A percentile compares a stretch with the other conserved stretches of the same genome.
Conservation (phyloP, 495 filamentous ascomycete genomes). For the Aspergillus olivimuriae region DNA sequence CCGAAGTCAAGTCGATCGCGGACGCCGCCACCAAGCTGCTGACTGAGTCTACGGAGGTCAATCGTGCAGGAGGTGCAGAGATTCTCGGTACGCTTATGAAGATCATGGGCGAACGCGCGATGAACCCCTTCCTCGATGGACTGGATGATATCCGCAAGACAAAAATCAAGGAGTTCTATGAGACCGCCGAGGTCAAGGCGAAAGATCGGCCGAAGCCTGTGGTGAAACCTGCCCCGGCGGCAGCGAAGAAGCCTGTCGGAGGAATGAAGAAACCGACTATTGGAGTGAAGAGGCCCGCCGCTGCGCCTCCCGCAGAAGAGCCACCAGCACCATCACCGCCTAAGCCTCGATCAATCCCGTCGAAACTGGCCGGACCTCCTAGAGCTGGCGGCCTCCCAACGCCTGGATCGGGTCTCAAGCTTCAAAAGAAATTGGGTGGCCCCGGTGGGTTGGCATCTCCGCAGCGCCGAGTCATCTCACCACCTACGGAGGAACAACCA, state of each 20-base stretch:
- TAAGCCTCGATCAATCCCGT: slow-evolving; percentile 54
- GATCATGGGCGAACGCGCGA: slow-evolving; percentile 94
- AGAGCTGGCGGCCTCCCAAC: slow-evolving; percentile 57
- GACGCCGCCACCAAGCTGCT: slow-evolving; percentile 83
- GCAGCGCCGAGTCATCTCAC: slow-evolving; percentile 48
- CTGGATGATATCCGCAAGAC: slow-evolving; percentile 93
- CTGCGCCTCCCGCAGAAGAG: slow-evolving; percentile 52
- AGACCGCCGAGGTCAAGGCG: slow-evolving; percentile 88
- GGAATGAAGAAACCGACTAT: slow-evolving; percentile 46
- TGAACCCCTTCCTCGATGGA: slow-evolving; percentile 91
- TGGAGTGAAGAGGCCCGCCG: slow-evolving; percentile 48
- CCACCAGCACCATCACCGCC: slow-evolving; percentile 43
- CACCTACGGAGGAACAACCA: slow-evolving; percentile 51
- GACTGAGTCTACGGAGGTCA: slow-evolving; percentile 76
- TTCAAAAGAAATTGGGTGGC: slow-evolving; percentile 57
- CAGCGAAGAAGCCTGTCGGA: slow-evolving; percentile 37
- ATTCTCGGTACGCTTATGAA: slow-evolving; percentile 95
- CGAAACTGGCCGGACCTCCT: slow-evolving; percentile 55
- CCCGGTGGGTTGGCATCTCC: slow-evolving; percentile 59
- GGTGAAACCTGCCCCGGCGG: slow-evolving; percentile 44
- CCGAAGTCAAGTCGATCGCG: slow-evolving; percentile 77
- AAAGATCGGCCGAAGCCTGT: slow-evolving; percentile 92
- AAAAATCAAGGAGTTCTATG: slow-evolving; percentile 94
- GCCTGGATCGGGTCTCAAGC: slow-evolving; percentile 59
- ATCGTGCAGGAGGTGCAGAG: slow-evolving; percentile 84